Evolutionary conservation across 176 grass and related monocot species (phyloP).

Genomic region (Phyllostachys edulis): DNA sequence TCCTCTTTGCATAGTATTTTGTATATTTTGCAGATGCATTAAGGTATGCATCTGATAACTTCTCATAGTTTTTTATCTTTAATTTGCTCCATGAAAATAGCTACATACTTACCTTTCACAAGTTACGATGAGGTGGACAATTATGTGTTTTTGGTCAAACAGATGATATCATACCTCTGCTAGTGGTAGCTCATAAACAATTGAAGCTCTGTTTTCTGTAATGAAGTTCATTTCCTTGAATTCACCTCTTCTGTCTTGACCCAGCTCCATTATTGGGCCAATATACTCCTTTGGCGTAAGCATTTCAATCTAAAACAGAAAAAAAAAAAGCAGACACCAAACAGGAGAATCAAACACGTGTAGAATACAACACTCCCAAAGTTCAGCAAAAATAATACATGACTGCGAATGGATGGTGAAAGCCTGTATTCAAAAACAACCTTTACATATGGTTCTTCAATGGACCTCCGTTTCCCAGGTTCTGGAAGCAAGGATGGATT

Average conservation of each 20-base stretch:
- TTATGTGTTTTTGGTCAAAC: too few species aligned
- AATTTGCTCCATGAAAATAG: conserved; percentile 12
- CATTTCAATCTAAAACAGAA: conserved; percentile 72
- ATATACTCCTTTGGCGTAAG: conserved; percentile 97
- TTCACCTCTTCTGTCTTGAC: conserved; percentile 96
- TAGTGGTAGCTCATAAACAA: conserved; percentile 87
- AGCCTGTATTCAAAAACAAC: conserved; percentile 43
- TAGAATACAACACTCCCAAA: conserved; percentile 6
- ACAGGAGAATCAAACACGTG: conserved; percentile 24
- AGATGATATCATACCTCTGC: conserved; percentile 70
- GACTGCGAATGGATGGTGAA: conserved; percentile 16
- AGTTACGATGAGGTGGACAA: too few species aligned
- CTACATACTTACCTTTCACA: neutral
- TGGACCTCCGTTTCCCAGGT: conserved; percentile 70
- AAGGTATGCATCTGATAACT: conserved; percentile 2
- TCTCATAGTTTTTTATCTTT: conserved; percentile 5
- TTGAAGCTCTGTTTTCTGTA: conserved; percentile 79
- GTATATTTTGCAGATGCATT: conserved; percentile 12
- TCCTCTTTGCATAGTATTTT: neutral
- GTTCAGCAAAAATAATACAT: conserved; percentile 3
- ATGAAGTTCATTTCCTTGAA: conserved; percentile 99
- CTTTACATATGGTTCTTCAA: conserved; percentile 97
- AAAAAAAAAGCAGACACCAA: conserved; percentile 20
- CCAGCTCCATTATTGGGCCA: conserved; percentile 93
- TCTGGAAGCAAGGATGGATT: conserved; percentile 96